Conservation (phyloP, 352 stramenopile species). For the Phytopythium sindhum region DNA sequence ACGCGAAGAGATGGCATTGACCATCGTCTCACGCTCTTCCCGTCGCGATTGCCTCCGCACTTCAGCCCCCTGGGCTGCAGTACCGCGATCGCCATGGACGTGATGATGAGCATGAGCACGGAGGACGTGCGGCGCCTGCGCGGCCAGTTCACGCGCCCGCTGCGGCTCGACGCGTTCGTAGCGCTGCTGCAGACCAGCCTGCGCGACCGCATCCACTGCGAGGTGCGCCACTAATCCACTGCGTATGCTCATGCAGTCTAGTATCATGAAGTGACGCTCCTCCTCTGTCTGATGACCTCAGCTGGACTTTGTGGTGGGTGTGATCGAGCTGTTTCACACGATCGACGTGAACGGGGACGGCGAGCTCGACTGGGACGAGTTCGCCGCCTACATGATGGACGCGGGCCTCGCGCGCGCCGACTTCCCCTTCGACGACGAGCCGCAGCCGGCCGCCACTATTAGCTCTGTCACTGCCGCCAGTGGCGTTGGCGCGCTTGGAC, state of each 20-base stretch:
- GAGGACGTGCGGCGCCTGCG: slow-evolving; percentile 64
- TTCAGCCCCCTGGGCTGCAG: background rate
- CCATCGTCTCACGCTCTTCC: background rate
- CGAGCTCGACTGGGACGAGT: slow-evolving; percentile 89
- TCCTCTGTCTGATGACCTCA: slow-evolving; percentile 7
- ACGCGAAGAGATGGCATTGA: background rate
- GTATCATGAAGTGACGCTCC: background rate
- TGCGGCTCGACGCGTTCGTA: slow-evolving; percentile 69
- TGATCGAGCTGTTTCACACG: slow-evolving; percentile 87
- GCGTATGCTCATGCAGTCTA: background rate
- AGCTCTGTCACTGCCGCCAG: slow-evolving; percentile 7
- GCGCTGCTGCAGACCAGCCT: slow-evolving; percentile 66
- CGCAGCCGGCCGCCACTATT: slow-evolving; percentile 1
- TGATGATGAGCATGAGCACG: slow-evolving; percentile 87
- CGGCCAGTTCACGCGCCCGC: slow-evolving; percentile 40
- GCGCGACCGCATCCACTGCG: slow-evolving; percentile 56
- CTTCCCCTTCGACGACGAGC: slow-evolving; percentile 36
- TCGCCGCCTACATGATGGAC: slow-evolving; percentile 85
- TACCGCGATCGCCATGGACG: slow-evolving; percentile 44
- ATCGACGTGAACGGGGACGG: slow-evolving; percentile 90
- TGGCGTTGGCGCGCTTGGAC: background rate
- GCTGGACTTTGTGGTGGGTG: slow-evolving; percentile 78
- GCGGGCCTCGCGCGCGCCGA: slow-evolving; percentile 55
- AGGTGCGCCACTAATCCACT: slow-evolving; percentile 12
- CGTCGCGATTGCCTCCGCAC: background rate